These are phyloP conservation scores for Penicillium decumbens DNA, from an alignment of 2,329 filamentous ascomycete species.

Conservation along the genomic window DNA sequence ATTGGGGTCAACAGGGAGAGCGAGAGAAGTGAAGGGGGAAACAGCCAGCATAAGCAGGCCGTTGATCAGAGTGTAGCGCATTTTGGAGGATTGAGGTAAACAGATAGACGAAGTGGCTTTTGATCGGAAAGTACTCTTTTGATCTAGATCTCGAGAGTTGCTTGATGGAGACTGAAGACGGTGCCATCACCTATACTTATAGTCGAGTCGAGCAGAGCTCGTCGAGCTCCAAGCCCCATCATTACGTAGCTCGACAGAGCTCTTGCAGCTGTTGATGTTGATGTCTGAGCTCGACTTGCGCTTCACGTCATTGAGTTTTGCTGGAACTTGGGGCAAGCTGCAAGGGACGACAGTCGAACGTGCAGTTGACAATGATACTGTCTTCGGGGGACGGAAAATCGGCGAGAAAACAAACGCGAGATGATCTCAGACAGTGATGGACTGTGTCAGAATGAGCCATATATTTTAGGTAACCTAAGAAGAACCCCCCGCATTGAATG, in stretches of 20 bases:
- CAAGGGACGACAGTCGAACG: constrained; percentile 19
- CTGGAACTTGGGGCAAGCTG: constrained; percentile 6
- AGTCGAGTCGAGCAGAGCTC: constrained; percentile 7
- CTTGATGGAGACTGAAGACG: constrained; percentile 1
- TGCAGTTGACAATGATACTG: constrained; percentile 10
- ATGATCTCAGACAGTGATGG: constrained; percentile 12
- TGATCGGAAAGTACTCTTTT: neutral
- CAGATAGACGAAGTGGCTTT: neutral
- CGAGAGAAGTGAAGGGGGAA: constrained; percentile 19
- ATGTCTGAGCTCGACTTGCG: constrained; percentile 10
- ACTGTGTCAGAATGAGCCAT: constrained; percentile 5
- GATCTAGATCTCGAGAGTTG: constrained; percentile 4
- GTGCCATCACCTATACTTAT: constrained; percentile 18
- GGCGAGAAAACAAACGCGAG: constrained; percentile 3
- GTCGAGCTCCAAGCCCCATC: neutral
- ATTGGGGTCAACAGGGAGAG: constrained; percentile 21
- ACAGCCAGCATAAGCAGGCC: constrained; percentile 19
- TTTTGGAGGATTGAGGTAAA: constrained; percentile 7
- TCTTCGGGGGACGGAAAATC: constrained; percentile 15
- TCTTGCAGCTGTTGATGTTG: neutral
- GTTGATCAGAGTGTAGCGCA: constrained; percentile 20
- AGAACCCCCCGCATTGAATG: constrained; percentile 4
- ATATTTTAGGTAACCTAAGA: neutral
- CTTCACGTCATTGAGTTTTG: constrained; percentile 6
- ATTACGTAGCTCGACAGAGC: constrained; percentile 9